Base-by-base conservation (phyloP, 495 filamentous ascomycete species). In the Astrothelium subdiscretum region DNA sequence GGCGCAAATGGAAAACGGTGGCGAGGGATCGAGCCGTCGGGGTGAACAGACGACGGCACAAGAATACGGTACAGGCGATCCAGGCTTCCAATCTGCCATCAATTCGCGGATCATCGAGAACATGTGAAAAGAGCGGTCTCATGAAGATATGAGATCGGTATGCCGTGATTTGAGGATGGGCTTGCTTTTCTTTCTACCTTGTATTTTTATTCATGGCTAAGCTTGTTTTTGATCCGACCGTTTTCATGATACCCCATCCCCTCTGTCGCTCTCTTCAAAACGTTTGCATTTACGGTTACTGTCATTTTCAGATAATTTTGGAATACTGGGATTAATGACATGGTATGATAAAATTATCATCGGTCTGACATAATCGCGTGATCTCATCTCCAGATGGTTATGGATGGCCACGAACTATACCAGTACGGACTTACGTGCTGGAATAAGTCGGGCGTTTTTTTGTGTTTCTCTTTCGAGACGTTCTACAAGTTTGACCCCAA, bases 41-140 rank as follows among this genome's bases (percentile, higher is more conserved):
- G n/a, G n/a, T n/a, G n/a, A n/a, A 63, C 67, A 12, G 75, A 80
- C 61, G 57, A 66, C 52, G 32, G 57, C 60, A 20, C 72, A 79
- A 31, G 83, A 87, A 62, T 81, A 80, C 66, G 76, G 74, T 59
- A 71, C 70, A 43, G 69, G 65, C 58, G 85, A 83, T 65, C 48
- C 68, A 63, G 84, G 86, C 15, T 91, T 96, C 72, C 85, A 91
- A 71, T 82, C 82, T 66, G 89, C 91, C 29, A 83, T 97, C 72
- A 95, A 96, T 68, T 85, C 91, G 13, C 83, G 83, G 40, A 78
- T 97, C 29, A 83, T 96, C 64, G 90, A 96, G 75, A 86, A 92
- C 72, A 92, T 98, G 71, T 98, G 78, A 80, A 59, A 58, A n/a
- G 20, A 3, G 42, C 13, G 18, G 48, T 54, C 8, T 26, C 5